Evolutionary conservation across 306 rosid genomes (phyloP), one percentile per base, ranked within the genome.

Genomic region (Sicyos edulis): DNA sequence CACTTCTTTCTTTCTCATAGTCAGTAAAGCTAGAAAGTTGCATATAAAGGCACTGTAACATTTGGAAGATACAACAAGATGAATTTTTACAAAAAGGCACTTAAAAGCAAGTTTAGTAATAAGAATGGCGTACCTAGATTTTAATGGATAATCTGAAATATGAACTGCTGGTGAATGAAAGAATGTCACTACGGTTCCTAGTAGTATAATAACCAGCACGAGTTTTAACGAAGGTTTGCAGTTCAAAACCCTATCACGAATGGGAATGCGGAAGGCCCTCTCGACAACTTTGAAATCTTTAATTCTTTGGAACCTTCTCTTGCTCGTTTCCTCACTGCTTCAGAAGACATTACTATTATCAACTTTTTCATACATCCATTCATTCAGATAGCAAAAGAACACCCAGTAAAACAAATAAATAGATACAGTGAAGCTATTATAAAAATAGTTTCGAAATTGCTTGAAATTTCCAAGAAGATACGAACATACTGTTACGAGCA

Each of bases 281-380:
- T 83, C 90, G 74, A 86, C 80, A 75, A 85, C 92, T 82, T 78
- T 85, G n/a, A 81, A 71, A 76, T 84, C 90, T 82, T 78, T 90
- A 78, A 73, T 85, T 84, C 81, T 88, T 73, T 73, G 96, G 78
- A 74, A 45, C 86, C 88, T 87, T 80, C 91, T 85, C 83, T 85
- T 87, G 82, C 75, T 83, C 24, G 80, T 29, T 20, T 87, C 92
- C 37, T 92, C 98, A 78, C 96, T 92, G 91, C 78, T 81, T 75
- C 82, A 77, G 17, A 79, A 75, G 59, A 53, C 15, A 45, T 73
- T 4, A 56, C 17, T 50, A 61, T 74, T 42, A 55, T 68, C 17
- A 21, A 12, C 32, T 3, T 19, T 54, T 21, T 71, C 68, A 51
- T 11, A 34, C 21, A 50, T 22, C 8, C 29, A 66, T 40, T 42